These are phyloP conservation scores for Grigorovia yakushimaensis DNA, from an alignment of 805 yeast species.

Conservation along the genomic window DNA sequence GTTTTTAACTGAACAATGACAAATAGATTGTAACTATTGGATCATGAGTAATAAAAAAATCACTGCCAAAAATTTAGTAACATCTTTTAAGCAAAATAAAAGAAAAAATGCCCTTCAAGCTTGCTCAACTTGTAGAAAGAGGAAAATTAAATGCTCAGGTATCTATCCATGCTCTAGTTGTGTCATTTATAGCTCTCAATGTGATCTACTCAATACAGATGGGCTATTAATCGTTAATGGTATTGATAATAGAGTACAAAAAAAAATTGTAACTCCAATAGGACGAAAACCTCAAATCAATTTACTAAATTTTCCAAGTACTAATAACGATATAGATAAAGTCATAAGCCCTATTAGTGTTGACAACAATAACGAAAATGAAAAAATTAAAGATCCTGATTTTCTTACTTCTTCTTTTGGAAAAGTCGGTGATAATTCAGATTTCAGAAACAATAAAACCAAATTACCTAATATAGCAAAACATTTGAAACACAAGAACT, in stretches of 20 bases:
- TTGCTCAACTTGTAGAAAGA: constrained; percentile 25
- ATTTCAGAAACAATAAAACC: too few species aligned
- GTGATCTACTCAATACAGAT: constrained; percentile 9
- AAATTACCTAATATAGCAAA: neutral
- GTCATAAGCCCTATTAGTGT: too few species aligned
- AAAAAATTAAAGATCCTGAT: too few species aligned
- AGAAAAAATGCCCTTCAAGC: constrained; percentile 10
- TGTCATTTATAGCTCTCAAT: constrained; percentile 21
- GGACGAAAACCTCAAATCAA: neutral
- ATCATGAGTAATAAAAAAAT: too few species aligned
- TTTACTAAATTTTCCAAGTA: too few species aligned
- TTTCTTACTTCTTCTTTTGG: too few species aligned
- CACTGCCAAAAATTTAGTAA: neutral
- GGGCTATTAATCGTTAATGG: neutral
- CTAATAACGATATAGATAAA: too few species aligned
- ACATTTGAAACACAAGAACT: neutral
- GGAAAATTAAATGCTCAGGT: constrained; percentile 29
- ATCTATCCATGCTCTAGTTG: constrained; percentile 25
- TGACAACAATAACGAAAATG: too few species aligned
- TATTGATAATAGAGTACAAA: neutral
- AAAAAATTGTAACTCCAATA: neutral
- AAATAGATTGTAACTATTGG: too few species aligned
- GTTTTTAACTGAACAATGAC: too few species aligned
- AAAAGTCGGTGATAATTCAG: too few species aligned
- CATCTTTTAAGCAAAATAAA: neutral